Conservation (phyloP, 1,284 basidiomycete genomes). For the Amanita bisporigera region DNA sequence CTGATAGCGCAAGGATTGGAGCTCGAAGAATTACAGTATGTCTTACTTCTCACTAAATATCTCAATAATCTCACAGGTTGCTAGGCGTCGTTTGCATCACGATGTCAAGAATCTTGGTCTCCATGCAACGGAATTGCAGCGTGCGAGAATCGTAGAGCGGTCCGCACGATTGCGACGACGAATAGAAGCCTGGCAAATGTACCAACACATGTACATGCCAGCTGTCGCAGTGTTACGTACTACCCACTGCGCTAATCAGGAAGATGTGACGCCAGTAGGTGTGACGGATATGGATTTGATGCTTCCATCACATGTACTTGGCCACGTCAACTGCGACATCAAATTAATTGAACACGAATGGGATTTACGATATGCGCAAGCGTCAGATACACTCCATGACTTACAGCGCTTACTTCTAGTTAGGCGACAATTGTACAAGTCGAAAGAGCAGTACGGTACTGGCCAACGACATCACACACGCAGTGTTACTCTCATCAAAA, state of each 20-base stretch:
- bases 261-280: no score
- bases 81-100: not conserved
- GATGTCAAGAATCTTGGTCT: constrained; percentile 16
- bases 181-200: constrained; percentile 20
- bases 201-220: constrained; percentile 27
- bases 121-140: constrained; percentile 15
- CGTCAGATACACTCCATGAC: no score
- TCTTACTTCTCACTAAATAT: no score
- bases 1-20: not conserved
- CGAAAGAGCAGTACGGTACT: no score
- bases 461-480: no score
- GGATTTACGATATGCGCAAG: not conserved
- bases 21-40: not conserved
- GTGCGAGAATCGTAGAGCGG: constrained; percentile 15
- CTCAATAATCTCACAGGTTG: no score
- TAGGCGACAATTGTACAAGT: no score
- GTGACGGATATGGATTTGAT: no score
- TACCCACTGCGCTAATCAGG: no score
- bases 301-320: not conserved
- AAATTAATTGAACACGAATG: not conserved
- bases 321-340: not conserved
- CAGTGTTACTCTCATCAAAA: no score
- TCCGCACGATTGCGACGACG: constrained; percentile 15
- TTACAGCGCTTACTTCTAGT: no score
- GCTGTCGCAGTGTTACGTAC: no score